Evolutionary conservation across 192 early-diverging fungal species (phyloP), one percentile per base, ranked within the genome.

Genomic region (Chytriomyces sp.): DNA sequence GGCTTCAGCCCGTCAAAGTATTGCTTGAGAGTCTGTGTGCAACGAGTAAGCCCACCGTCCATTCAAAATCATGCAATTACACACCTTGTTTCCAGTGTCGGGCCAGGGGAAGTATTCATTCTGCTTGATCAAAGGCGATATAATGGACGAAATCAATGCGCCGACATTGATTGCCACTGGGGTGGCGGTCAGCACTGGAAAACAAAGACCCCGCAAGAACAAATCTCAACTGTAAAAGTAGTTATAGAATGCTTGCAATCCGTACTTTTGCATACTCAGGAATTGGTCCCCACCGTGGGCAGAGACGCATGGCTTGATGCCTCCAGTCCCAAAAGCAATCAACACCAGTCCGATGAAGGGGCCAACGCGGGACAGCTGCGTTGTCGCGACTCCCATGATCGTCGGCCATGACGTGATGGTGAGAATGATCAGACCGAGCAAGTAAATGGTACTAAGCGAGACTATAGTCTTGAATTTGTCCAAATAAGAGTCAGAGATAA

Each of bases 241-340:
- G 80, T 82, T 81, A 72, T 85, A 88, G 78, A 89, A 86, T 38
- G 73, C 64, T 39, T 89, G 79, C 59, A 86, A 75, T 12, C 52
- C 81, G 28, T 56, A 58, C 26, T 67, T 78, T 60, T 89, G 88
- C 39, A 75, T 19, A 34, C 70, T 59, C 12, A 69, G 8, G 75
- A 81, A 90, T 74, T 85, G 81, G 68, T 83, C 81, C 73, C 82
- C 84, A 75, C 82, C 84, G n/a, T n/a, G n/a, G n/a, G n/a, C n/a
- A n/a, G n/a, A n/a, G n/a, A n/a, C n/a, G n/a, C n/a, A n/a, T n/a
- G 87, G 85, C 81, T 89, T 90, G 74, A 90, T 88, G 74, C 85
- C 86, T 70, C 86, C 88, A 63, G 85, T 83, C 61, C 87, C 87
- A 56, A 87, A 40, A 65, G 82, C 78, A 55, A 90, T 85, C 44